A percentile compares a stretch with the other conserved stretches of the same genome.
These are phyloP conservation scores for Xylaria venustula DNA, from an alignment of 495 filamentous ascomycete genomes.

Conservation along the genomic window DNA sequence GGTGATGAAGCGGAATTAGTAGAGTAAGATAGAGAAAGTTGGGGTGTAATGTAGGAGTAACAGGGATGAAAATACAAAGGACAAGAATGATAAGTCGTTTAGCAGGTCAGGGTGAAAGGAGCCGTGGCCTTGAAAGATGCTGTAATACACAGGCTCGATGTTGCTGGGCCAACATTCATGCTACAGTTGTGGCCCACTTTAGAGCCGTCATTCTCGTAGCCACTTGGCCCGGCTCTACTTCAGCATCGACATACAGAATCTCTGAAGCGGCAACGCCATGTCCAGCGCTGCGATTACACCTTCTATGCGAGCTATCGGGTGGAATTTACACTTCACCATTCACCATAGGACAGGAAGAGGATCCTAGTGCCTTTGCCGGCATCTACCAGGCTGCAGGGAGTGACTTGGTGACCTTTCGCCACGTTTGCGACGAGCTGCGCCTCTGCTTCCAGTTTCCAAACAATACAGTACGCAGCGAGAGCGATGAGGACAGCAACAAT, in stretches of 20 bases:
- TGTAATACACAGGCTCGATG: too few relatives aligned
- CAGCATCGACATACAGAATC: neutral
- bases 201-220: neutral
- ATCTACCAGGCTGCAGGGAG: neutral
- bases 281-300: neutral
- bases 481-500: too few relatives aligned
- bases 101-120: neutral
- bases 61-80: neutral
- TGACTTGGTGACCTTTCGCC: neutral
- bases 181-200: too few relatives aligned
- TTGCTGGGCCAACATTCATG: too few relatives aligned
- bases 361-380: neutral
- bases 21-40: neutral
- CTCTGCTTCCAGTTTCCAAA: neutral
- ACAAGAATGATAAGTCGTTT: neutral
- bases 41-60: neutral
- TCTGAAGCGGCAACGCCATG: neutral
- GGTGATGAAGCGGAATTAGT: too few relatives aligned
- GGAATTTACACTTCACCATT: constrained; percentile 1
- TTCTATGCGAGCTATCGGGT: neutral
- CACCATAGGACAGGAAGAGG: neutral
- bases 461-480: neutral
- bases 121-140: neutral
- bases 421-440: neutral
- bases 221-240: too few relatives aligned